A percentile compares a stretch with the other conserved stretches of the same genome.
phyloP scores from a whole-genome alignment of 306 rosid genomes.

The Potentilla sterilis region DNA sequence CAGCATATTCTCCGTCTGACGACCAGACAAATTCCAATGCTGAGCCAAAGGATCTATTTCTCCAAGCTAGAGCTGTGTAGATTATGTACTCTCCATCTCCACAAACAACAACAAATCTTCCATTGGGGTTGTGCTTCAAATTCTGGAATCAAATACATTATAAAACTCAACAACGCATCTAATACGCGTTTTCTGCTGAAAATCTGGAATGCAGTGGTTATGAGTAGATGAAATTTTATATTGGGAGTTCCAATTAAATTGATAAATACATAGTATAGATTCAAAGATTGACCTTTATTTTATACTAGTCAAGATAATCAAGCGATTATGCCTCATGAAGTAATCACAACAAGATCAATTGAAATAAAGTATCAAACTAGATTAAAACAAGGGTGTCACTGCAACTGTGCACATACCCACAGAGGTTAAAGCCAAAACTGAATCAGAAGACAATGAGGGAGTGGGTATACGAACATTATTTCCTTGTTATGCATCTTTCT shows the following conservation, averaged over 20 bases:
- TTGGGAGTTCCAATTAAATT: neutral
- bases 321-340: neutral
- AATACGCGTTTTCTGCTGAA: neutral
- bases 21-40: constrained; percentile 98
- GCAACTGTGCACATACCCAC: neutral
- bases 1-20: constrained; percentile 91
- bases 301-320: neutral
- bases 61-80: constrained; percentile 98
- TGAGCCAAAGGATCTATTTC: constrained; percentile 96
- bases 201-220: neutral
- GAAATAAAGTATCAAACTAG: neutral
- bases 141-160: constrained; percentile 49
- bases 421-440: neutral
- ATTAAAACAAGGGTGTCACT: neutral
- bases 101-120: constrained; percentile 96
- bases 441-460: neutral
- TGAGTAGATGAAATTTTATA: neutral
- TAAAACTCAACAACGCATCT: constrained; percentile 7
- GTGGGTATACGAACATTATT: neutral
- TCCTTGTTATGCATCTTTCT: neutral
- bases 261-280: neutral
- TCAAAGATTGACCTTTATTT: neutral
- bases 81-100: constrained; percentile 98
- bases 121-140: constrained; percentile 96
- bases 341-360: neutral